Evolutionary conservation across 2,329 filamentous ascomycete genomes (phyloP).

Genomic region (Arachnomyces sp.): DNA sequence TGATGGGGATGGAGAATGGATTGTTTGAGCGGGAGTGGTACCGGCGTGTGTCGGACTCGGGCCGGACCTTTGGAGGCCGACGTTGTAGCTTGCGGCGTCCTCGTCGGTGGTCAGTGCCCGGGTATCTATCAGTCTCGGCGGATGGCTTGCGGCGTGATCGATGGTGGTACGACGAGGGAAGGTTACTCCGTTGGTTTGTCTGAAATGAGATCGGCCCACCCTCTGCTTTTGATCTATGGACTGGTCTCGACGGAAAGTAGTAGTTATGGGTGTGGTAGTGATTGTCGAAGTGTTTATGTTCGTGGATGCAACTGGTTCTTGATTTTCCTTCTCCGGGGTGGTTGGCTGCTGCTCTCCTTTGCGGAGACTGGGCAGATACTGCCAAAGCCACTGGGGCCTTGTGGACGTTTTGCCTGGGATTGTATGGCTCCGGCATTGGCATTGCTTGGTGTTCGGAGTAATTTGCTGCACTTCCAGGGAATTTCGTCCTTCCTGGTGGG

Average conservation of each 20-base stretch:
- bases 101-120: slow-evolving; percentile 15
- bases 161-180: background rate
- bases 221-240: slow-evolving; percentile 11
- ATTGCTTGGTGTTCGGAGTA: slow-evolving; percentile 18
- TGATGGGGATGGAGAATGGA: slow-evolving; percentile 10
- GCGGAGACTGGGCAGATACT: no score
- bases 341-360: background rate
- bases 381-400: no score
- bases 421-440: slow-evolving; percentile 6
- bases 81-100: slow-evolving; percentile 15
- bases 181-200: no score
- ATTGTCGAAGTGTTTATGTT: slow-evolving; percentile 33
- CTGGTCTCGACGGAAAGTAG: slow-evolving; percentile 9
- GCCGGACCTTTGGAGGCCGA: slow-evolving; percentile 14
- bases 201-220: no score
- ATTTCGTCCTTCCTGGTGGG: background rate
- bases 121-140: slow-evolving; percentile 7
- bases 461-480: slow-evolving; percentile 14
- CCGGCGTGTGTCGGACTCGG: background rate
- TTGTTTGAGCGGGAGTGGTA: background rate
- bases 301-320: slow-evolving; percentile 24
- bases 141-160: background rate
- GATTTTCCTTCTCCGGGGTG: slow-evolving; percentile 7
- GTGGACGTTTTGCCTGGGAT: no score
- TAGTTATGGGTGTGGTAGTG: slow-evolving; percentile 15